Base-by-base conservation (phyloP, 2,329 filamentous ascomycete species). In the Annulohypoxylon truncatum region DNA sequence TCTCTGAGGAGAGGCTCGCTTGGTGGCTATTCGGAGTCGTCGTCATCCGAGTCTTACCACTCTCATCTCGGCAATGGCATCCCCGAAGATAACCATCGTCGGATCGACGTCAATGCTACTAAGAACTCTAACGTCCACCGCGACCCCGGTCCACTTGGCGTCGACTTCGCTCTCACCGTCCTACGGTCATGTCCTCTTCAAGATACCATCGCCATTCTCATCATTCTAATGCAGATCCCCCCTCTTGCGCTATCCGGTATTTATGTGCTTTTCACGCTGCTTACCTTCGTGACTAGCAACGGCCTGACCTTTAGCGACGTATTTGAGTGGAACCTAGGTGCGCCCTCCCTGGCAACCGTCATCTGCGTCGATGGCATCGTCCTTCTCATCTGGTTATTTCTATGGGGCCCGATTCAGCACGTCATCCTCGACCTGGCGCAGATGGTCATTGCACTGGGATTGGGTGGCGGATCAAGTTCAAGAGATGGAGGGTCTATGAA, bases 171-270 rank as follows among this genome's bases (percentile, higher is more conserved):
- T 69, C 87, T 92, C 72, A 97, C 94, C 59, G 95, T 98, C 74
- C 88, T 98, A 77, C 90, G 89, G 75, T 93, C 94, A 55, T 95
- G 94, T 75, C 95, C 95, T 57, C 89, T 97, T 76, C 92, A 93
- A 82, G 95, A 98, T 82, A 97, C 95, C 66, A 93, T 97, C 80
- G 94, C 95, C 77, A 97, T 98, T 75, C 89, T 98, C 78, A 97
- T 97, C 80, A 92, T 97, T 74, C 88, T 98, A 72, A 92, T 97
- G 80, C 94, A 97, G 77, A 89, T 97, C 8, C 94, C 95, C 28
- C 93, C 94, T 20, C 90, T 95, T 74, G 90, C 95, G 63, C 86
- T 97, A 74, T 95, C 94, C 69, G 85, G 93, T 78, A 93, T 97
- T 75, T 96, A 97, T 80, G 90, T 94, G 77, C 87, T 97, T 71